Evolutionary conservation across 169 alveolate species (phyloP).

Genomic region (Besnoitia besnoiti): DNA sequence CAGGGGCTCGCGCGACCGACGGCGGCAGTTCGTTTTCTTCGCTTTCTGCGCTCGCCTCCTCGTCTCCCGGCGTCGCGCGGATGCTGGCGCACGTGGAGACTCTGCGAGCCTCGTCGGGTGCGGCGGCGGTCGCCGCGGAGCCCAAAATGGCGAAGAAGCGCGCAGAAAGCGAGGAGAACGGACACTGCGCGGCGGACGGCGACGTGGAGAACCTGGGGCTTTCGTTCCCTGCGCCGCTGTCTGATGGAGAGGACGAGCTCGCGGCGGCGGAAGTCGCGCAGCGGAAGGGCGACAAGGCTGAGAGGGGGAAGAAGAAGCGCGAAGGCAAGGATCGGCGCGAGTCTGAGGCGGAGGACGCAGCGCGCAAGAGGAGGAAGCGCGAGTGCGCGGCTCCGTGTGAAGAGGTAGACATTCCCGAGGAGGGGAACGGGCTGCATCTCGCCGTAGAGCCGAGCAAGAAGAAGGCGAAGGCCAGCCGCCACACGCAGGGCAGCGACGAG

Average conservation of each 20-base stretch:
- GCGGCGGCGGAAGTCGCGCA: no score
- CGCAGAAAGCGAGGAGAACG: background rate
- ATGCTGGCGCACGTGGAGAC: background rate
- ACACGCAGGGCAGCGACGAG: background rate
- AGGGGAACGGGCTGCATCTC: no score
- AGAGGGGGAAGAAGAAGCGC: no score
- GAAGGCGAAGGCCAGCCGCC: no score
- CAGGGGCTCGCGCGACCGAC: no score
- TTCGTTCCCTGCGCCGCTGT: background rate
- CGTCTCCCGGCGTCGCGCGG: background rate
- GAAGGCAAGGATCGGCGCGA: no score
- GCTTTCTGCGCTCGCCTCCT: background rate
- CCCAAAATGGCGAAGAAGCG: background rate
- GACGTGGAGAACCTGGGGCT: background rate
- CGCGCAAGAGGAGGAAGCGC: no score
- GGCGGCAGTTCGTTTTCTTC: background rate
- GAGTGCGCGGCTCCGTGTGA: background rate
- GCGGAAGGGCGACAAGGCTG: no score
- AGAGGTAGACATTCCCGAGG: no score
- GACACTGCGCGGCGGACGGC: background rate
- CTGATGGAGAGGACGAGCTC: background rate
- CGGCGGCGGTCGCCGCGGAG: background rate
- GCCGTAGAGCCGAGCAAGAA: no score
- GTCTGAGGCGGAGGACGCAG: no score
- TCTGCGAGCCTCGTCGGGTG: background rate